phyloP scores from a whole-genome alignment of 2,329 filamentous ascomycete genomes.

The Anthostomella pinea region DNA sequence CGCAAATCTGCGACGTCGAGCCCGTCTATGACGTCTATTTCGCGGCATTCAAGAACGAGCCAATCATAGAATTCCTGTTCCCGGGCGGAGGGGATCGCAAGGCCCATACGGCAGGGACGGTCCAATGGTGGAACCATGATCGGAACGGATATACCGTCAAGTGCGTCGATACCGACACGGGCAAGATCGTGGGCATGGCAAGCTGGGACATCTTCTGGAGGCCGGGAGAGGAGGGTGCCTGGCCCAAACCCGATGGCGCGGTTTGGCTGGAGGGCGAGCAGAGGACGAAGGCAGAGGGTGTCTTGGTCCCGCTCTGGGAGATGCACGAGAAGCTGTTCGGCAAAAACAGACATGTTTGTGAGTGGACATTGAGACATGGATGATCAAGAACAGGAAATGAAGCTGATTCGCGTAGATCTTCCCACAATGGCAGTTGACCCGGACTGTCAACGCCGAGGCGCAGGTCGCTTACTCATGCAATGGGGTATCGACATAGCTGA shows the following conservation, averaged over 20 bases:
- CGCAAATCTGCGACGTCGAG: slow-evolving; percentile 22
- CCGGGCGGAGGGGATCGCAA: slow-evolving; percentile 15
- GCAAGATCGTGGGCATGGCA: slow-evolving; percentile 26
- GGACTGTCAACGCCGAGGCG: slow-evolving; percentile 20
- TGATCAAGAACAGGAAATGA: neutral
- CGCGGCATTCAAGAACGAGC: slow-evolving; percentile 22
- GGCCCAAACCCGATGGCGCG: slow-evolving; percentile 20
- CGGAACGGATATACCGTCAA: slow-evolving; percentile 21
- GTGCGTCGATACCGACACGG: slow-evolving; percentile 23
- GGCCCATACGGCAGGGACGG: slow-evolving; percentile 11
- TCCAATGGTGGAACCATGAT: slow-evolving; percentile 10
- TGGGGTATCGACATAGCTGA: slow-evolving; percentile 24
- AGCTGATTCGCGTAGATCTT: slow-evolving; percentile 17
- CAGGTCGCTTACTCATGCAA: slow-evolving; percentile 20
- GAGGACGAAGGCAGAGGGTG: slow-evolving; percentile 16
- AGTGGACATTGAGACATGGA: too few species aligned
- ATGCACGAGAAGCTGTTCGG: slow-evolving; percentile 26
- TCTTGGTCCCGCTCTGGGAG: slow-evolving; percentile 21
- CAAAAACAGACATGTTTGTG: slow-evolving; percentile 22
- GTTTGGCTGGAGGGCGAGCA: slow-evolving; percentile 23
- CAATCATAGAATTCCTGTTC: slow-evolving; percentile 14
- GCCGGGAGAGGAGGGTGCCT: slow-evolving; percentile 16
- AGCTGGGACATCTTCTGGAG: slow-evolving; percentile 27
- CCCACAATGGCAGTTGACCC: slow-evolving; percentile 25
- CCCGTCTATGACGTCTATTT: slow-evolving; percentile 25